A percentile compares a stretch with the other conserved stretches of the same genome.
phyloP scores from a whole-genome alignment of 2,329 filamentous ascomycete genomes.

The Nigrospora sphaerica region DNA sequence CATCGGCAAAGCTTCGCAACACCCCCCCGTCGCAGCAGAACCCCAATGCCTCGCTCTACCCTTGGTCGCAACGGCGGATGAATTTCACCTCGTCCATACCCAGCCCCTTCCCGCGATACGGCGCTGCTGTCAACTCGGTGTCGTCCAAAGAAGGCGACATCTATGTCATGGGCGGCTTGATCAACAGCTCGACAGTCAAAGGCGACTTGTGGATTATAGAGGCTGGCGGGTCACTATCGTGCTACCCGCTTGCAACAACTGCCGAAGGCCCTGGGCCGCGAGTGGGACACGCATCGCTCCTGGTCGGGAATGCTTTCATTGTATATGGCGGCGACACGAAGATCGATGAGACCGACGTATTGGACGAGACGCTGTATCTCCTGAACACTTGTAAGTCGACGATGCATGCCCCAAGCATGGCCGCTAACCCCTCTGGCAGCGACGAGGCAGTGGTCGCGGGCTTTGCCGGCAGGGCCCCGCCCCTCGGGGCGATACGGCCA shows the following conservation, averaged over 20 bases:
- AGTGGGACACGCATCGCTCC: constrained; percentile 86
- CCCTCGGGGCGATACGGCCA: constrained; percentile 93
- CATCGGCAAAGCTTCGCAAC: constrained; percentile 43
- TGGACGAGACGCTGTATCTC: constrained; percentile 94
- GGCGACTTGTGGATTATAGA: constrained; percentile 98
- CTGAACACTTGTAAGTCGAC: constrained; percentile 83
- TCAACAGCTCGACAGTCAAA: constrained; percentile 92
- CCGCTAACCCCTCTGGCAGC: constrained; percentile 42
- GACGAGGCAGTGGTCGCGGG: constrained; percentile 95
- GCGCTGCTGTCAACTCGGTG: constrained; percentile 86
- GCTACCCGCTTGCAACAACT: constrained; percentile 85
- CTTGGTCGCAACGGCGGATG: constrained; percentile 87
- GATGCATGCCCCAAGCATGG: constrained; percentile 2
- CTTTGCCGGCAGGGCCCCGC: constrained; percentile 76
- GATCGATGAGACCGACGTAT: constrained; percentile 80
- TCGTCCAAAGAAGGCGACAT: constrained; percentile 96
- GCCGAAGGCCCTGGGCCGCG: constrained; percentile 90
- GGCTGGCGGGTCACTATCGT: constrained; percentile 77
- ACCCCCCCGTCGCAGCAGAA: constrained; percentile 24
- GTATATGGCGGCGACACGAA: constrained; percentile 99
- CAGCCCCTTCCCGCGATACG: constrained; percentile 93
- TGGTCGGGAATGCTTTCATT: constrained; percentile 98
- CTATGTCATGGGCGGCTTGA: constrained; percentile 94
- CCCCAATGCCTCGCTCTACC: constrained; percentile 77
- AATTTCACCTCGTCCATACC: constrained; percentile 77